Percentiles rank a stretch among this genome's conserved stretches.
phyloP scores from a whole-genome alignment of 805 yeast species.

The Pichia cabralensis region DNA sequence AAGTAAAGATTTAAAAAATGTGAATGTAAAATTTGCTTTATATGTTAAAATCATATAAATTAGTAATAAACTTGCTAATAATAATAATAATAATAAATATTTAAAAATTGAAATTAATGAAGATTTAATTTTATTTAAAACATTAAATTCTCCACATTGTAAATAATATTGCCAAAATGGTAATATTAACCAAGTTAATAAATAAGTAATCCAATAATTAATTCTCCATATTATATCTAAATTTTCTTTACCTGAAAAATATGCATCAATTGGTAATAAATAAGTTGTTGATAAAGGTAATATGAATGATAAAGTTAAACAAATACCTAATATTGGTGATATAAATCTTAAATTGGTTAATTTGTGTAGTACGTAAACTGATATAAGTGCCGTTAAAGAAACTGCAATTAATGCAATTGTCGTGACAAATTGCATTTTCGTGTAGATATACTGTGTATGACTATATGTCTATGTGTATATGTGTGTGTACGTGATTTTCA shows the following conservation, averaged over 20 bases:
- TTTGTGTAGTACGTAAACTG: slow-evolving; percentile 27
- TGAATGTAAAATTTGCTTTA: slow-evolving; percentile 24
- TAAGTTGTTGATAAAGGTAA: slow-evolving; percentile 69
- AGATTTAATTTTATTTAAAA: slow-evolving; percentile 37
- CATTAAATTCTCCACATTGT: slow-evolving; percentile 55
- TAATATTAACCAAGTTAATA: slow-evolving; percentile 66
- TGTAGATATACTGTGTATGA: too few species aligned
- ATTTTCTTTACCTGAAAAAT: slow-evolving; percentile 28
- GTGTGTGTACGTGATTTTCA: too few species aligned
- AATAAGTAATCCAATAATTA: slow-evolving; percentile 73
- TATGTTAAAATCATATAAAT: slow-evolving; percentile 45
- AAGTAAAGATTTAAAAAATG: slow-evolving; percentile 51
- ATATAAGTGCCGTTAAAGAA: slow-evolving; percentile 1
- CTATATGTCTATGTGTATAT: too few species aligned
- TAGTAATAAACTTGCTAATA: slow-evolving; percentile 41
- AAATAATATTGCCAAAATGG: slow-evolving; percentile 69
- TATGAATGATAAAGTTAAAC: slow-evolving; percentile 50
- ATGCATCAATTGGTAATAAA: slow-evolving; percentile 62
- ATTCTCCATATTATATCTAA: slow-evolving; percentile 47
- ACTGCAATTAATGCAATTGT: too few species aligned
- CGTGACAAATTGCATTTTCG: too few species aligned
- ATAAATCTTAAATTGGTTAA: slow-evolving; percentile 27
- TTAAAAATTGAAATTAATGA: slow-evolving; percentile 47
- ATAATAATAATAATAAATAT: slow-evolving; percentile 50
- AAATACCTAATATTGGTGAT: slow-evolving; percentile 34